These are phyloP conservation scores for Alternaria gaisen DNA, from an alignment of 2,329 filamentous ascomycete species.

Conservation along the genomic window DNA sequence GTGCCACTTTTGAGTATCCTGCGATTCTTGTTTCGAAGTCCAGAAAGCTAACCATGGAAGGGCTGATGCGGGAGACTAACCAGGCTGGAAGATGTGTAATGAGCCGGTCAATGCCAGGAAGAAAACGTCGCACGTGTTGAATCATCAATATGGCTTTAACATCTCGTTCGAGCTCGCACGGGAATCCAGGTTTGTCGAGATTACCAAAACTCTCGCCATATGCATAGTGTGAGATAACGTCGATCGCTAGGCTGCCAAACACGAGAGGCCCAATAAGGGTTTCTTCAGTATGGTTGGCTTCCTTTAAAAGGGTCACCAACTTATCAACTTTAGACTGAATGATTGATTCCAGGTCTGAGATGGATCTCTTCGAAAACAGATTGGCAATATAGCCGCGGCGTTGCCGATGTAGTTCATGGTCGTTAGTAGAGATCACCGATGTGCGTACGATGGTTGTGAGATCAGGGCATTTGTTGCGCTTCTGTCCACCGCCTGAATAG, in stretches of 20 bases:
- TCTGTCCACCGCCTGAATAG: background rate
- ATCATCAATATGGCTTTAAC: conserved; percentile 3
- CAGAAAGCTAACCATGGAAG: background rate
- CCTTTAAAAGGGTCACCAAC: conserved; percentile 9
- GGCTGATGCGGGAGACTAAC: background rate
- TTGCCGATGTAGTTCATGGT: conserved; percentile 36
- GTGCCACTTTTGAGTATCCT: background rate
- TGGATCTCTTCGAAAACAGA: conserved; percentile 38
- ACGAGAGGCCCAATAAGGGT: conserved; percentile 13
- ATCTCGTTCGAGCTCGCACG: conserved; percentile 4
- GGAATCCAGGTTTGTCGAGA: conserved; percentile 12
- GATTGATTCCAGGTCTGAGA: conserved; percentile 27
- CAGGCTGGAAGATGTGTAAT: background rate
- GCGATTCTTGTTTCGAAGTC: background rate
- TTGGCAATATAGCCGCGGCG: conserved; percentile 32
- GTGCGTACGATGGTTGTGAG: background rate
- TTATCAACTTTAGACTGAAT: conserved; percentile 23
- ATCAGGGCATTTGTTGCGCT: conserved; percentile 1
- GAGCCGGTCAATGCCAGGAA: conserved; percentile 1
- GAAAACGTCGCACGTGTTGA: conserved; percentile 1
- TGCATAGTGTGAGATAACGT: conserved; percentile 17
- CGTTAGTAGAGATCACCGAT: background rate
- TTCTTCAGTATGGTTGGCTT: conserved; percentile 5
- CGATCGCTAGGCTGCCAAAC: conserved; percentile 14
- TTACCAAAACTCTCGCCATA: conserved; percentile 13